A percentile compares a stretch with the other conserved stretches of the same genome.
phyloP scores from a whole-genome alignment of 345 rosid species.

The Ailanthus altissimus region DNA sequence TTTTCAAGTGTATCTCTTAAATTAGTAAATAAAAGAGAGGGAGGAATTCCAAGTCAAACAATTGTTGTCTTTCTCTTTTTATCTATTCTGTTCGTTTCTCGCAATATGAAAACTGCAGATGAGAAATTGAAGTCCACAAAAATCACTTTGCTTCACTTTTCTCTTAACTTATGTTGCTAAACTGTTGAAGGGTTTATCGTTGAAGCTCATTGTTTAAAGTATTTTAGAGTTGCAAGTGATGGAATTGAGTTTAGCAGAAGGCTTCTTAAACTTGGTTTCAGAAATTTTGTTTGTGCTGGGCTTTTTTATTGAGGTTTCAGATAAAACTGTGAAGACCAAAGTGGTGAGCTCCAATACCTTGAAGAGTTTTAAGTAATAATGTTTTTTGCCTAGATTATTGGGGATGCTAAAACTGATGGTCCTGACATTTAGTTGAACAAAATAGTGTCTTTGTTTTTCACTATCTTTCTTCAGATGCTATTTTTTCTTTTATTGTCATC shows the following conservation, averaged over 20 bases:
- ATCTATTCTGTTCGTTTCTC: background rate
- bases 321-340: background rate
- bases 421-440: background rate
- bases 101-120: background rate
- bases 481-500: background rate
- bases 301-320: constrained; percentile 10
- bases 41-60: background rate
- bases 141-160: background rate
- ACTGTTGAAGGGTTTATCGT: background rate
- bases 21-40: background rate
- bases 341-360: background rate
- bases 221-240: background rate
- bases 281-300: background rate
- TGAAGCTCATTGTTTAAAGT: background rate
- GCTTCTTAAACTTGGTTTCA: background rate
- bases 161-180: background rate
- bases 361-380: background rate
- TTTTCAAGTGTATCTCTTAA: background rate
- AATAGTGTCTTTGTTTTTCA: background rate
- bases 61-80: background rate
- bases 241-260: background rate
- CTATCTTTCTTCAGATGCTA: background rate
- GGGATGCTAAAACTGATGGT: background rate
- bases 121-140: background rate
- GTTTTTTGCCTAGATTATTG: background rate